Conservation (phyloP, 169 alveolate genomes). For the Cryptosporidium ryanae region DNA sequence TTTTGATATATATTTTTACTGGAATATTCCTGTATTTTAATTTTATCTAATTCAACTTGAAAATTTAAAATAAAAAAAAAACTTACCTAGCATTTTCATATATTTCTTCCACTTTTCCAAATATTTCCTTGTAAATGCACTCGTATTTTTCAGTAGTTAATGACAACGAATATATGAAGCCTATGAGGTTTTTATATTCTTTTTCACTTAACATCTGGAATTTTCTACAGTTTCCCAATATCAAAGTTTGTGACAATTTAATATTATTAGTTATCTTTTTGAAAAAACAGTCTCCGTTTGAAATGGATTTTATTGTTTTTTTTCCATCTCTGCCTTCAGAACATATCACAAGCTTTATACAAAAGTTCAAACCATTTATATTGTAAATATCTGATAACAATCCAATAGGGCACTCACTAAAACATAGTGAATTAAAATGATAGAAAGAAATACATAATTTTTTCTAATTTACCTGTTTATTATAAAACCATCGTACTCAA, state of each 20-base stretch:
- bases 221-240: constrained; percentile 34
- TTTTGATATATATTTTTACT: constrained; percentile 24
- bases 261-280: constrained; percentile 39
- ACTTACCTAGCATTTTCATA: constrained; percentile 31
- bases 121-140: background rate
- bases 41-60: background rate
- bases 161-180: constrained; percentile 10
- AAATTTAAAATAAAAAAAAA: background rate
- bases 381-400: constrained; percentile 13
- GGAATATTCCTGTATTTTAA: constrained; percentile 26
- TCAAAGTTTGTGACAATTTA: constrained; percentile 50
- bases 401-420: constrained; percentile 55
- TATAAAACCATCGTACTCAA: constrained; percentile 11
- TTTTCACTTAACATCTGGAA: constrained; percentile 38
- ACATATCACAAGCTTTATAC: background rate
- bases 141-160: constrained; percentile 41
- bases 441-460: background rate
- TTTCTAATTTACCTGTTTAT: constrained; percentile 67
- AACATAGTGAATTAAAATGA: background rate
- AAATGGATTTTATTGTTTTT: background rate
- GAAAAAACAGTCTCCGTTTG: background rate
- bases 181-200: constrained; percentile 17
- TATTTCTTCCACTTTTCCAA: constrained; percentile 39
- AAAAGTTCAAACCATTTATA: constrained; percentile 9
- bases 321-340: background rate